Base-by-base conservation (phyloP, 23 red algal species). In the Gracilaria gracilis region DNA sequence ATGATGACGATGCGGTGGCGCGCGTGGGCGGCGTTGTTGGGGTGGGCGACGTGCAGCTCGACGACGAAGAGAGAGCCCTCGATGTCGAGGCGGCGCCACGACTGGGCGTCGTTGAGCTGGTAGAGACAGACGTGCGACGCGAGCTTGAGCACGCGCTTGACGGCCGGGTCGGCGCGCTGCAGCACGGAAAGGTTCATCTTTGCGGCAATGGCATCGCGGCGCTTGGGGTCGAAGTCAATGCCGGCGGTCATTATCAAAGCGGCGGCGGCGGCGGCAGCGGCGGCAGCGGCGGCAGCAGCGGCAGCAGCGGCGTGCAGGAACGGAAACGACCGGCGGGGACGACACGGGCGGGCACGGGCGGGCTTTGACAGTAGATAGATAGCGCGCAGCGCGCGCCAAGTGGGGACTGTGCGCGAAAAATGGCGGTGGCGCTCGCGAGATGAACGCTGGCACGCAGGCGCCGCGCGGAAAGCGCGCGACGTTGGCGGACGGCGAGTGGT, bases 51-150 rank as follows among this genome's bases (percentile, higher is more conserved):
- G 37, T 87, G 31, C 14, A 58, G 83, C 57, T 80, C 39, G 39
- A 93, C 90, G 27, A 93, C 53, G 25, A 85, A 86, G 13, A 93
- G 81, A 67, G 80, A 61, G 49, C 90, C 90, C 34, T 93, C 90
- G 1, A 93, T 71, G 38, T 93, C 90, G 5, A 62, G 61, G 0
- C 90, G 90, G 75, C 71, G 70, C 90, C 90, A 93, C n/a, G 47
- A 8, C 4, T 91, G 53, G 20, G 59, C 34, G 61, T 81, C 87
- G 20, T 66, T 1, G 0, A 93, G 81, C 44, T 84, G 67, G 31
- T 93, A 93, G 23, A 93, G 65, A 15, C 66, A 80, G 57, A 86
- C 90, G 57, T 93, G 90, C 40, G 80, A 86, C 4, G 90, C 79
- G 21, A 80, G 66, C 14, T 69, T 67, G 32, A 93, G 50, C 13